Conservation (phyloP, 1,284 basidiomycete species). For the Leccinum insolens region DNA sequence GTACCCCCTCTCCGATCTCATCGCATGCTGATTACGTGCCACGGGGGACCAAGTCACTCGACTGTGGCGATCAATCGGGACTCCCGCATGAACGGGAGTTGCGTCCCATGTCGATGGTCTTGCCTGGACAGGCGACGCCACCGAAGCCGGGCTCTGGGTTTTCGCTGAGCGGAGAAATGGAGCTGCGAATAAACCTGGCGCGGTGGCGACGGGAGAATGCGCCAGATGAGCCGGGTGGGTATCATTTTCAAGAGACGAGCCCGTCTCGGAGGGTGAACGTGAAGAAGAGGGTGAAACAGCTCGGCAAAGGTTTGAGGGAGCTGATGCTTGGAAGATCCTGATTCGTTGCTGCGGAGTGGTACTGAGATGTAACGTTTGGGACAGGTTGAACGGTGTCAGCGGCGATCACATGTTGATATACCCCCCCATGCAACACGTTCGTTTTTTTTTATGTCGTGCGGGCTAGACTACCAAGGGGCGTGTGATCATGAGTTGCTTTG, state of each 20-base stretch:
- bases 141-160: slow-evolving; percentile 38
- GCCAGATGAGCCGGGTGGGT: slow-evolving; percentile 28
- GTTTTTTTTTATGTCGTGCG: background rate
- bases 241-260: slow-evolving; percentile 34
- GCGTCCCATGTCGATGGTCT: slow-evolving; percentile 38
- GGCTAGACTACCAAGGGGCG: background rate
- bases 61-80: slow-evolving; percentile 32
- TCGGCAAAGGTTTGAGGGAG: slow-evolving; percentile 46
- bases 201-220: slow-evolving; percentile 38
- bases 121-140: slow-evolving; percentile 27
- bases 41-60: slow-evolving; percentile 34
- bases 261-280: slow-evolving; percentile 28
- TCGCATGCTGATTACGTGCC: slow-evolving; percentile 30
- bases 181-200: slow-evolving; percentile 59
- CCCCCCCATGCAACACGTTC: background rate
- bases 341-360: slow-evolving; percentile 2
- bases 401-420: background rate
- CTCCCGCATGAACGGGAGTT: slow-evolving; percentile 21
- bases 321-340: slow-evolving; percentile 36
- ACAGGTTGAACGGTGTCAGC: background rate
- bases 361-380: background rate
- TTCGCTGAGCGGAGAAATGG: slow-evolving; percentile 62
- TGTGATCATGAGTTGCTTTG: background rate
- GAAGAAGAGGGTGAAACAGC: slow-evolving; percentile 42
- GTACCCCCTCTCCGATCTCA: slow-evolving; percentile 30